phyloP scores from a whole-genome alignment of 768 basidiomycete genomes.

The Leccinum broughii region DNA sequence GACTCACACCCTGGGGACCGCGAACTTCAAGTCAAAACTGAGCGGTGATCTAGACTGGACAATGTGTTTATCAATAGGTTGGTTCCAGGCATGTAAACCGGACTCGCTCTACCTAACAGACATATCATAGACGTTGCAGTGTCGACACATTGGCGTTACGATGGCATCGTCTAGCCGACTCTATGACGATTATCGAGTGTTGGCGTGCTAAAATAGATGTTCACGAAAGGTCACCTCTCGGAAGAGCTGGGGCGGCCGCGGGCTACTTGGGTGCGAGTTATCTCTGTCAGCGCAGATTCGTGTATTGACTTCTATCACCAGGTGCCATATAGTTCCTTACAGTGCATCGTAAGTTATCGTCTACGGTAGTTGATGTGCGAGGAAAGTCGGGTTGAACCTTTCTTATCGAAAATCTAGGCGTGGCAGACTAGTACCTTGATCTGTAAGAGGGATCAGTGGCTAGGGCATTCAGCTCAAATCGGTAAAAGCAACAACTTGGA shows the following conservation, averaged over 20 bases:
- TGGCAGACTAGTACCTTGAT: background rate
- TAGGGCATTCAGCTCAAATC: slow-evolving; percentile 17
- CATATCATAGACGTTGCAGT: background rate
- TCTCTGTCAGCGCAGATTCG: background rate
- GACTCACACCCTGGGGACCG: background rate
- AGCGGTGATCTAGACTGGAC: background rate
- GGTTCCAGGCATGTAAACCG: background rate
- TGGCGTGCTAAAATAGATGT: background rate
- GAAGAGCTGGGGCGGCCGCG: slow-evolving; percentile 85
- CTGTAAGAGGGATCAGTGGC: slow-evolving; percentile 12
- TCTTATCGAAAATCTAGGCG: background rate
- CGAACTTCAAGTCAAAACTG: background rate
- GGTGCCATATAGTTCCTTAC: slow-evolving; percentile 65
- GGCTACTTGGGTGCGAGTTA: slow-evolving; percentile 71
- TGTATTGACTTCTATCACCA: slow-evolving; percentile 24
- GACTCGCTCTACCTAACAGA: slow-evolving; percentile 9
- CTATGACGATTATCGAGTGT: background rate
- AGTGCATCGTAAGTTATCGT: slow-evolving; percentile 9
- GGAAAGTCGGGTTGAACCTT: background rate
- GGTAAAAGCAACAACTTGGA: slow-evolving; percentile 9
- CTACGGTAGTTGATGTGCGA: background rate
- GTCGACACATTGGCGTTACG: background rate
- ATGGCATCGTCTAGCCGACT: background rate
- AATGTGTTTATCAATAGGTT: slow-evolving; percentile 3
- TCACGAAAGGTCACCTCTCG: slow-evolving; percentile 51